Base-by-base conservation (phyloP, 371 early-diverging fungal species). In the Mucor irregularis region DNA sequence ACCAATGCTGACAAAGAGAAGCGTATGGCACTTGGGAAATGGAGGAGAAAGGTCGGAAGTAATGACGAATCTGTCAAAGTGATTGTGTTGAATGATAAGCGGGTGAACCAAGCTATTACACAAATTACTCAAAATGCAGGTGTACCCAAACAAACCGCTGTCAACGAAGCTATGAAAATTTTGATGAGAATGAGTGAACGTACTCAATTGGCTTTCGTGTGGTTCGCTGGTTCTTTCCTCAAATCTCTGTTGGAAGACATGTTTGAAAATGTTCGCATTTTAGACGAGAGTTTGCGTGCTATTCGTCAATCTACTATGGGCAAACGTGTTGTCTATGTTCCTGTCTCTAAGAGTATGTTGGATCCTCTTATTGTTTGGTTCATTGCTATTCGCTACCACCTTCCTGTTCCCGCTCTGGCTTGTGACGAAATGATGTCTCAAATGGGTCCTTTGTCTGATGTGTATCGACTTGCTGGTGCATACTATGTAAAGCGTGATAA, bases 281-380 rank as follows among this genome's bases (percentile, higher is more conserved):
- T 46, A 10, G 71, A 78, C 40, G 72, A 78, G 1, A 66, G 64
- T 29, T 49, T 78, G 2, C 59, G 74, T n/a, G 47, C 63, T 45
- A 70, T 76, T 14, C 71, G 71, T 17, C 64, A 68, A 24, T 45
- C 69, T 5, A 76, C 68, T 1, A 58, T 70, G 48, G 79, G 79
- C 2, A 79, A 73, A 40, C 56, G 74, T 3, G 74, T 79, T 1
- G 76, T 79, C 0, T 79, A 74, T 54, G 74, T 79, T 0, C 80
- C 80, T 8, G 71, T 74, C 0, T 57, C 73, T 1, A 76, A 74
- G 39, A 69, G 71, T 46, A 24, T 74, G 3, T 24, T 79, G 22
- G 80, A 79, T 54, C 71, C 71, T 0, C 58, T 79, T 5, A 21
- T 79, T 29, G 67, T 79, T 4, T 79, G 80, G 80, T 79, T 74